A percentile compares a stretch with the other conserved stretches of the same genome.
Evolutionary conservation across 768 basidiomycete species (phyloP).

Genomic region (Amanita subjunquillea): DNA sequence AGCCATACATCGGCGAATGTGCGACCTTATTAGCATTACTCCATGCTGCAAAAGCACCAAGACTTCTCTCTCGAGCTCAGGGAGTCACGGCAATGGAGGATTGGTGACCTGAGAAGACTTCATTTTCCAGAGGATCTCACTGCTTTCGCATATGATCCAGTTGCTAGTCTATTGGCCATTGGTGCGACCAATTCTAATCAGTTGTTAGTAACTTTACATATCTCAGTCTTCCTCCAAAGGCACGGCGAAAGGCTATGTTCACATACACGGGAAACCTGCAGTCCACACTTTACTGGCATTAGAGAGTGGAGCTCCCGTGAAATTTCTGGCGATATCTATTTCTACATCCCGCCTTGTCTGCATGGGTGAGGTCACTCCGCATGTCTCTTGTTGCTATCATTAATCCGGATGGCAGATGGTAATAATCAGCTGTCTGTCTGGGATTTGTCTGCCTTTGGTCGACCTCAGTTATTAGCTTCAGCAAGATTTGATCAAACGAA

Average conservation of each 20-base stretch:
- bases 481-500: constrained; percentile 38
- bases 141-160: constrained; percentile 47
- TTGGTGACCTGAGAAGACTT: constrained; percentile 36
- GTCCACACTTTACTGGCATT: constrained; percentile 42
- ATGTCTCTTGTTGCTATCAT: constrained; percentile 1
- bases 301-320: constrained; percentile 35
- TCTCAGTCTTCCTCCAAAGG: constrained; percentile 27
- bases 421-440: constrained; percentile 48
- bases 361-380: constrained; percentile 35
- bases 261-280: constrained; percentile 59
- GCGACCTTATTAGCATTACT: constrained; percentile 1
- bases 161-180: constrained; percentile 49
- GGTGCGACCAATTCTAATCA: constrained; percentile 24
- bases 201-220: not conserved
- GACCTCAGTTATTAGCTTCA: constrained; percentile 41
- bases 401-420: constrained; percentile 27
- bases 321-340: constrained; percentile 53
- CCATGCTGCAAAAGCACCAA: constrained; percentile 33
- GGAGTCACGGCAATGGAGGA: constrained; percentile 49
- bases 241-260: constrained; percentile 50
- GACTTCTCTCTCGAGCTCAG: constrained; percentile 51
- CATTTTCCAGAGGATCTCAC: constrained; percentile 42
- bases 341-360: constrained; percentile 46
- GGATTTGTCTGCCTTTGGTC: constrained; percentile 42
- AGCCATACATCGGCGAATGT: not conserved